These are phyloP conservation scores for Papiliotrema flavescens DNA, from an alignment of 1,284 basidiomycete genomes.

Conservation along the genomic window DNA sequence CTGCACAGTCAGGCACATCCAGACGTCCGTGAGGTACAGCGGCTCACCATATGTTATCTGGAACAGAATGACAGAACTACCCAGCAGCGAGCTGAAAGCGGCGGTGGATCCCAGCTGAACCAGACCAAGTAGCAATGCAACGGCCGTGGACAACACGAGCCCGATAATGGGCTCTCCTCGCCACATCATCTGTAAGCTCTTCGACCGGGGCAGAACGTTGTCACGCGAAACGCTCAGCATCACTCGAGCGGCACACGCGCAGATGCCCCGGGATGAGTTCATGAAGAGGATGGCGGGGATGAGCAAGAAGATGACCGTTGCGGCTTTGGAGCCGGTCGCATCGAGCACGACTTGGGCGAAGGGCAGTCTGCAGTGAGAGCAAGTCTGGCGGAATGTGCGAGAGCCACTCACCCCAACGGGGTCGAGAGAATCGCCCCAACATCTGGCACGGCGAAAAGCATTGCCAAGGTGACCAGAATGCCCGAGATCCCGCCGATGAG, in stretches of 20 bases:
- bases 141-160: constrained; percentile 12
- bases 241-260: constrained; percentile 15
- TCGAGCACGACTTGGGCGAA: constrained; percentile 51
- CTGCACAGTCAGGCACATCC: neutral
- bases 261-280: constrained; percentile 17
- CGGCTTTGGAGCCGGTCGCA: constrained; percentile 22
- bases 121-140: constrained; percentile 14
- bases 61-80: constrained; percentile 22
- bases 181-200: neutral
- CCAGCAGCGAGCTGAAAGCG: constrained; percentile 28
- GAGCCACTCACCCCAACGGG: constrained; percentile 56
- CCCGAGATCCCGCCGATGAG: constrained; percentile 52
- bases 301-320: constrained; percentile 24
- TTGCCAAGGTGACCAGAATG: constrained; percentile 60
- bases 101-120: constrained; percentile 23
- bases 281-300: constrained; percentile 24
- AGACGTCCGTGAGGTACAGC: too few relatives aligned
- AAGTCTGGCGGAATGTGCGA: neutral
- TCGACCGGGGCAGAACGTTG: constrained; percentile 17
- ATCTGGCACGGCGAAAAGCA: constrained; percentile 65
- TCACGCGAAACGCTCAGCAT: constrained; percentile 21
- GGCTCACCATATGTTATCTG: constrained; percentile 23
- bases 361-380: constrained; percentile 36
- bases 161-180: constrained; percentile 21
- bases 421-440: constrained; percentile 56